Conservation (phyloP, 257 asterid species). For the Solanum etuberosum region DNA sequence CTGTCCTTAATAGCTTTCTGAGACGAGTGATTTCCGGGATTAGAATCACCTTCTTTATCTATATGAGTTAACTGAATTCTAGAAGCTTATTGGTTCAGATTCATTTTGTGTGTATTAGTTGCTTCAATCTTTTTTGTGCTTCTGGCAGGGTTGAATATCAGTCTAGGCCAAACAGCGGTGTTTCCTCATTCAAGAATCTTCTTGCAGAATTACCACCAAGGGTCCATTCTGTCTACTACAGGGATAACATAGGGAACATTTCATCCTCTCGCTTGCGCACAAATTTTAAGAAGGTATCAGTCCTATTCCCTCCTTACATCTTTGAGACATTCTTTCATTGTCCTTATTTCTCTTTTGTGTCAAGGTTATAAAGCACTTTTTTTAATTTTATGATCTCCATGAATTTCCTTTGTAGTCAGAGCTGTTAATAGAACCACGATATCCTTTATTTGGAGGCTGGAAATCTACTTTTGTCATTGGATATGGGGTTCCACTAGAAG, state of each 20-base stretch:
- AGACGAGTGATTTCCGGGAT: neutral
- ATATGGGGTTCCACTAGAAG: slow-evolving; percentile 83
- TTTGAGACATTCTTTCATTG: neutral
- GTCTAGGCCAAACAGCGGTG: slow-evolving; percentile 57
- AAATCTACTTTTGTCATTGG: slow-evolving; percentile 87
- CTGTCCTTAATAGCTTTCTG: neutral
- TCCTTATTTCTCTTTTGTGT: neutral
- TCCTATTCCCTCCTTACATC: neutral
- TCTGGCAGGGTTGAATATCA: slow-evolving; percentile 85
- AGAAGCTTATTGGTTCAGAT: neutral
- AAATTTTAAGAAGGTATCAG: slow-evolving; percentile 61
- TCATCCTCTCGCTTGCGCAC: slow-evolving; percentile 83
- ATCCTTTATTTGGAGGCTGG: slow-evolving; percentile 99
- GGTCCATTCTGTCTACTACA: slow-evolving; percentile 97
- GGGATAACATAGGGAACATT: slow-evolving; percentile 90
- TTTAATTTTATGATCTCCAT: neutral
- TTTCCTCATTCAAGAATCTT: slow-evolving; percentile 88
- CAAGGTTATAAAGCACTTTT: neutral
- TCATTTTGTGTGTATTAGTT: neutral
- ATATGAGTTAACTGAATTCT: neutral
- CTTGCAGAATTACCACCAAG: slow-evolving; percentile 87
- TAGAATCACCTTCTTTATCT: neutral
- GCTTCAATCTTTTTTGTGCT: slow-evolving; percentile 6
- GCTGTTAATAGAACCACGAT: slow-evolving; percentile 84
- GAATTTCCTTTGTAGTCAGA: slow-evolving; percentile 57